Evolutionary conservation across 2,329 filamentous ascomycete species (phyloP).

Genomic region (Blastomyces percursus): DNA sequence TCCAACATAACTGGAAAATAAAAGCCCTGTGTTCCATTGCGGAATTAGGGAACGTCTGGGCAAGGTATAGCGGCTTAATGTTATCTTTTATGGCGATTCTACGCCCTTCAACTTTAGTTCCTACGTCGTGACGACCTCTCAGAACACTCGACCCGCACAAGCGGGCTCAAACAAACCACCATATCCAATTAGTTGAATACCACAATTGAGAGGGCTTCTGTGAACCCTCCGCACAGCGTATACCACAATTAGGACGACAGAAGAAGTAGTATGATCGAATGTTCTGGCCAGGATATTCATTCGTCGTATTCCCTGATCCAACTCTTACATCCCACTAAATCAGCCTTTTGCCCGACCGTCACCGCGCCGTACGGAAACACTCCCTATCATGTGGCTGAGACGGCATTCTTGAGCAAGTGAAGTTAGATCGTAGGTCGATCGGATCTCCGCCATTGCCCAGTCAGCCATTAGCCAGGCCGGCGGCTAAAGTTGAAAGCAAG

Average conservation of each 20-base stretch:
- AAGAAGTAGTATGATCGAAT: constrained; percentile 39
- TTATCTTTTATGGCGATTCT: not conserved
- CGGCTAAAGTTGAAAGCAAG: constrained; percentile 47
- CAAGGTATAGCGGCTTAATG: not conserved
- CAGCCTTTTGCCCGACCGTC: not conserved
- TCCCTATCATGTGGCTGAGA: constrained; percentile 26
- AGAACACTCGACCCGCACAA: not conserved
- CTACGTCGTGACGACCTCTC: not conserved
- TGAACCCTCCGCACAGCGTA: constrained; percentile 24
- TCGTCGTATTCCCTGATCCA: too few relatives aligned
- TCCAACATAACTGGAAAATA: not conserved
- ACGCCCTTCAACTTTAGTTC: not conserved
- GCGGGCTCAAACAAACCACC: not conserved
- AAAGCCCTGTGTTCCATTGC: not conserved
- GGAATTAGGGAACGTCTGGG: not conserved
- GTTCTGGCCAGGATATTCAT: constrained; percentile 36
- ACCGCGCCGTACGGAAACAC: not conserved
- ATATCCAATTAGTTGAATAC: constrained; percentile 28
- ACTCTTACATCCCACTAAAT: not conserved
- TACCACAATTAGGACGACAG: constrained; percentile 41
- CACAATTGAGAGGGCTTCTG: constrained; percentile 32
- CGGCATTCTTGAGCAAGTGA: constrained; percentile 20
- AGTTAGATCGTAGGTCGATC: constrained; percentile 39
- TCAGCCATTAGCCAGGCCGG: constrained; percentile 42
- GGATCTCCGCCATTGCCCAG: constrained; percentile 49